phyloP scores from a whole-genome alignment of 768 basidiomycete genomes.

The Arthromyces matolae region DNA sequence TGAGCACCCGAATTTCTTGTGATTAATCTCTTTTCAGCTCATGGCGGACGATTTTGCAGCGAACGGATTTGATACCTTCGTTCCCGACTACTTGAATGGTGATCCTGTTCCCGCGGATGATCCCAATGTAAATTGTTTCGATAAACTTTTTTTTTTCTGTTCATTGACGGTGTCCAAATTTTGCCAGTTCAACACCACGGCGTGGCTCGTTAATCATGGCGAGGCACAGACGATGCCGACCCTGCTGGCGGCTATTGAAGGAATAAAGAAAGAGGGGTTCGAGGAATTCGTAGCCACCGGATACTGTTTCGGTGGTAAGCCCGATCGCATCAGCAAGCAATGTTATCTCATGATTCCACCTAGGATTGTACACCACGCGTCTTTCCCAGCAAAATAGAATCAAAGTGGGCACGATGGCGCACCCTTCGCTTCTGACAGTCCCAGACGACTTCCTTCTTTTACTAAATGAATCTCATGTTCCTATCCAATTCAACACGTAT shows the following conservation, averaged over 20 bases:
- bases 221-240: conserved; percentile 26
- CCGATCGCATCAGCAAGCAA: background rate
- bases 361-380: conserved; percentile 28
- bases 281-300: conserved; percentile 31
- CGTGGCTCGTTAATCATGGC: conserved; percentile 31
- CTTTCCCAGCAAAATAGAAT: conserved; percentile 28
- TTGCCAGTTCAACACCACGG: conserved; percentile 21
- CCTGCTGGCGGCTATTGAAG: conserved; percentile 29
- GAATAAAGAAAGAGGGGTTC: conserved; percentile 33
- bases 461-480: conserved; percentile 14
- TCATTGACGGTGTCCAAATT: no score
- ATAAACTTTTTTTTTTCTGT: background rate
- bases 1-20: background rate
- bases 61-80: conserved; percentile 19
- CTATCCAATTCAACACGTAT: conserved; percentile 16
- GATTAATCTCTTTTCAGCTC: background rate
- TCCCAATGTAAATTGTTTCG: conserved; percentile 5
- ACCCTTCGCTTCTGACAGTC: conserved; percentile 32
- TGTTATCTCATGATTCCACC: background rate
- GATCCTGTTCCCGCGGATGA: conserved; percentile 17
- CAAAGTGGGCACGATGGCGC: conserved; percentile 27
- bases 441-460: conserved; percentile 30
- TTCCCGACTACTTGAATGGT: conserved; percentile 17
- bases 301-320: conserved; percentile 32
- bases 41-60: conserved; percentile 19